A percentile compares a stretch with the other conserved stretches of the same genome.
Conservation (phyloP, 495 filamentous ascomycete genomes). For the Penicillium nucicola region DNA sequence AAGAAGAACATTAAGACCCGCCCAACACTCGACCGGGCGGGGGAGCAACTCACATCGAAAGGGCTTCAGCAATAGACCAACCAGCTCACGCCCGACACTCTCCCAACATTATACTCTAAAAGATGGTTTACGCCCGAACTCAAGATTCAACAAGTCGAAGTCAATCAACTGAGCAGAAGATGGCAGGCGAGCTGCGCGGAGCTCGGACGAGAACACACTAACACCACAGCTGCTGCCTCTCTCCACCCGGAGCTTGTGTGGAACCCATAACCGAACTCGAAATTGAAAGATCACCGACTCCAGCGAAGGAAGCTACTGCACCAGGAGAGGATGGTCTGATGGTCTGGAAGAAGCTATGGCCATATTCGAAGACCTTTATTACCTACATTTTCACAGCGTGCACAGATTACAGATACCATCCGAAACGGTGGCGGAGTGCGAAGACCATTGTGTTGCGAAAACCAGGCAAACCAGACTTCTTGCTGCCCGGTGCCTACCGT, state of each 20-base stretch:
- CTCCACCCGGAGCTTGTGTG: too few relatives aligned
- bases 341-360: too few relatives aligned
- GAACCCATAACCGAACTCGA: too few relatives aligned
- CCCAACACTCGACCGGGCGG: conserved; percentile 10
- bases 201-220: conserved; percentile 4
- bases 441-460: conserved; percentile 19
- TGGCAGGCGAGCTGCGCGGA: conserved; percentile 15
- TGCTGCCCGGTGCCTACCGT: conserved; percentile 9
- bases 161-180: conserved; percentile 14
- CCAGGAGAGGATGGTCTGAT: too few relatives aligned
- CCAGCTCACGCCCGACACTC: conserved; percentile 2
- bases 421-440: conserved; percentile 8
- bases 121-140: conserved; percentile 23
- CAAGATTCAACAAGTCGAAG: conserved; percentile 15
- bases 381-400: too few relatives aligned
- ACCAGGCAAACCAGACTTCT: conserved; percentile 18
- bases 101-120: conserved; percentile 20
- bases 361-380: too few relatives aligned
- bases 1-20: conserved; percentile 4
- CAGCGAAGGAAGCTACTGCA: too few relatives aligned
- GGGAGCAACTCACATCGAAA: conserved; percentile 9
- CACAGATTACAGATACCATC: too few relatives aligned
- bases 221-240: not conserved
- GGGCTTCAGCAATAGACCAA: conserved; percentile 3
- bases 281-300: too few relatives aligned